Percentiles rank a stretch among this genome's conserved stretches.
Evolutionary conservation across 164 flowering plant species (phyloP).

Genomic region (Vitis rupestris): DNA sequence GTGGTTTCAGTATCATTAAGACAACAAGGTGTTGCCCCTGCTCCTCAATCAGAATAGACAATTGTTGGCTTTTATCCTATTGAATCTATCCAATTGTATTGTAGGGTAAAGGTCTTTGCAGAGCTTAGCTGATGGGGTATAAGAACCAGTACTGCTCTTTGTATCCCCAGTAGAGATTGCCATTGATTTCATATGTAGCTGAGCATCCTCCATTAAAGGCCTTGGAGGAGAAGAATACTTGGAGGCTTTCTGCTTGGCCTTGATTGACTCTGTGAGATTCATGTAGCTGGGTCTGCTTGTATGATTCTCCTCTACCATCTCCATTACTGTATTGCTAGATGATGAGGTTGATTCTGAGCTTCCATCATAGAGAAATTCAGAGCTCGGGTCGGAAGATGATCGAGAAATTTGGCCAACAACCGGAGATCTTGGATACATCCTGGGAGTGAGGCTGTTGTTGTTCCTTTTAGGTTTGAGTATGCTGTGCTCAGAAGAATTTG

Average conservation of each 20-base stretch:
- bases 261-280: constrained; percentile 50
- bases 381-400: constrained; percentile 36
- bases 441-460: constrained; percentile 26
- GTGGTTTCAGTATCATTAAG: not conserved
- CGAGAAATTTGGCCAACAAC: constrained; percentile 3
- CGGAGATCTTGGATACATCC: constrained; percentile 30
- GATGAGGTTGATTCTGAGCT: constrained; percentile 42
- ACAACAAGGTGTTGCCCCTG: constrained; percentile 41
- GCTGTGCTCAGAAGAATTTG: constrained; percentile 24
- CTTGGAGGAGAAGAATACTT: constrained; percentile 11
- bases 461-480: constrained; percentile 33
- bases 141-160: constrained; percentile 36
- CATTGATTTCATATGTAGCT: constrained; percentile 19
- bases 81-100: constrained; percentile 7
- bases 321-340: constrained; percentile 19
- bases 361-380: constrained; percentile 36
- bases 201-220: constrained; percentile 17
- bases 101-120: constrained; percentile 44
- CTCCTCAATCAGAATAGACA: no score
- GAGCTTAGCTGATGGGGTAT: constrained; percentile 22
- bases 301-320: constrained; percentile 17
- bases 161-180: constrained; percentile 27
- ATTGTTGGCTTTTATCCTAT: not conserved
- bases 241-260: constrained; percentile 43
- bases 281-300: constrained; percentile 46